Conservation (phyloP, 2,329 filamentous ascomycete genomes). For the Colletotrichum chlorophyti region DNA sequence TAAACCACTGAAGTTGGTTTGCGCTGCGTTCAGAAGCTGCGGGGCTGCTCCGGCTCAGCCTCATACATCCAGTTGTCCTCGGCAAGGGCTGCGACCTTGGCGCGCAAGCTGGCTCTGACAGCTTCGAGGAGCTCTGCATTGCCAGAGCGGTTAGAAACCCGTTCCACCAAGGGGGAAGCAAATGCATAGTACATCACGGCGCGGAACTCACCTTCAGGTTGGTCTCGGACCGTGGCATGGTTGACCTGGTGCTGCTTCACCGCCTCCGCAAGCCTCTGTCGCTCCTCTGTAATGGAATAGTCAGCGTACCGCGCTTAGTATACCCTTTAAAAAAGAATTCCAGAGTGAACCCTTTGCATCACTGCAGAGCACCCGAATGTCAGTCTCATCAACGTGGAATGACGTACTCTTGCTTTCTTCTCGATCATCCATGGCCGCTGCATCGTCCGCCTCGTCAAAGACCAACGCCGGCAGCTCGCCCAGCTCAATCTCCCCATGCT, state of each 20-base stretch:
- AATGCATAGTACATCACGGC: too few species aligned
- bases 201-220: slow-evolving; percentile 50
- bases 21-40: slow-evolving; percentile 38
- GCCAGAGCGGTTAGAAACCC: slow-evolving; percentile 21
- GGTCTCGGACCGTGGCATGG: slow-evolving; percentile 61
- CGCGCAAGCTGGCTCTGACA: slow-evolving; percentile 72
- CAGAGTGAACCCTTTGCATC: too few species aligned
- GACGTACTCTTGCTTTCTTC: slow-evolving; percentile 62
- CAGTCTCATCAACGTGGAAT: neutral
- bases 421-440: slow-evolving; percentile 61
- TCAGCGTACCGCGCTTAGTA: slow-evolving; percentile 34
- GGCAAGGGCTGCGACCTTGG: slow-evolving; percentile 75
- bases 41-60: slow-evolving; percentile 60
- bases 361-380: neutral
- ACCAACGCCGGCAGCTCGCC: slow-evolving; percentile 60
- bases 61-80: slow-evolving; percentile 96
- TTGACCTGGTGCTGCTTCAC: slow-evolving; percentile 67
- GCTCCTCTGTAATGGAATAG: slow-evolving; percentile 53
- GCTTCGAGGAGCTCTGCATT: slow-evolving; percentile 72
- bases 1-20: slow-evolving; percentile 9
- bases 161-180: neutral
- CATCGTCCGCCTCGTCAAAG: slow-evolving; percentile 62
- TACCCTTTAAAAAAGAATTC: slow-evolving; percentile 29
- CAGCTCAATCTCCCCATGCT: slow-evolving; percentile 69
- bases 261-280: slow-evolving; percentile 65